These are phyloP conservation scores for Pyrus betulifolia DNA, from an alignment of 306 rosid species.

Conservation along the genomic window DNA sequence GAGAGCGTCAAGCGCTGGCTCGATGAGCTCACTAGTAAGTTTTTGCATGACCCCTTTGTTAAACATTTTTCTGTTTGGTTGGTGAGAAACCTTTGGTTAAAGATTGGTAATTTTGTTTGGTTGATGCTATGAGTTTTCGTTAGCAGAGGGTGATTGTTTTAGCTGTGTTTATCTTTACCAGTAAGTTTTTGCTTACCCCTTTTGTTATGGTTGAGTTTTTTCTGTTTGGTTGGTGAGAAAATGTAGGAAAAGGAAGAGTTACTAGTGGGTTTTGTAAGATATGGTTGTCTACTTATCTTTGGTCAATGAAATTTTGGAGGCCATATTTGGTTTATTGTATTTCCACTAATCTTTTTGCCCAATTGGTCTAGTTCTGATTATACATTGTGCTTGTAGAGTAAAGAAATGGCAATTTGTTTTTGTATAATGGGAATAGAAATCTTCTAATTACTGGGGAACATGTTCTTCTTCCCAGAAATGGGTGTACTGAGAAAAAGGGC, in stretches of 20 bases:
- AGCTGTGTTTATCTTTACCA: slow-evolving; percentile 5
- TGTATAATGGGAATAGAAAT: neutral
- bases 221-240: neutral
- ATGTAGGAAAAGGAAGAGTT: neutral
- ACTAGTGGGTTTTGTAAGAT: neutral
- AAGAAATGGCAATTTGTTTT: neutral
- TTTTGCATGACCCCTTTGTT: neutral
- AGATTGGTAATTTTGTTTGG: neutral
- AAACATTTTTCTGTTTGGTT: neutral
- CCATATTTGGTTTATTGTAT: neutral
- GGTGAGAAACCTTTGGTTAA: neutral
- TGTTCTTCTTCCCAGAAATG: neutral
- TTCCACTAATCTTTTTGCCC: neutral
- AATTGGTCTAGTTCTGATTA: neutral
- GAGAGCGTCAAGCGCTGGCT: slow-evolving; percentile 78
- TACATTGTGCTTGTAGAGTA: neutral
- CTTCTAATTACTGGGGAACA: neutral
- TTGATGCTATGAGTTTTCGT: neutral
- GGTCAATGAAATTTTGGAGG: neutral
- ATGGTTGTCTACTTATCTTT: neutral
- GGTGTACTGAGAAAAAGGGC: neutral
- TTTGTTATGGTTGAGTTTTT: neutral
- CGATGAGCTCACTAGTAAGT: slow-evolving; percentile 64
- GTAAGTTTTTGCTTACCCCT: slow-evolving; percentile 26
- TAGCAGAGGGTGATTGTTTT: neutral